A percentile compares a stretch with the other conserved stretches of the same genome.
Evolutionary conservation across 345 rosid genomes (phyloP).

Genomic region (Aethionema arabicum): DNA sequence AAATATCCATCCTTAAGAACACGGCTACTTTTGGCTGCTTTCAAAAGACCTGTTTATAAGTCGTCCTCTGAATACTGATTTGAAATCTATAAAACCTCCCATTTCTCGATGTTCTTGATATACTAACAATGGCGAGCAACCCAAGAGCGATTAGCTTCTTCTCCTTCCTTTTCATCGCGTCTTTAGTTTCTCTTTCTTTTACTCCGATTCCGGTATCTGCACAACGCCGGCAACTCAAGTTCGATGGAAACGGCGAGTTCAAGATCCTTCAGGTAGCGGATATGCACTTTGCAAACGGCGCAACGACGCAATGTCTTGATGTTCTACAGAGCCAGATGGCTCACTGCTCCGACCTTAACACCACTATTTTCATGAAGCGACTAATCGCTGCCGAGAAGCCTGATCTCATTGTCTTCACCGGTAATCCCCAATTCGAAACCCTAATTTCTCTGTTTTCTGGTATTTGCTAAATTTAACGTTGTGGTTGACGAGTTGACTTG

Average conservation of each 20-base stretch:
- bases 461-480: neutral
- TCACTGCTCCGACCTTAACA: constrained; percentile 85
- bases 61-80: neutral
- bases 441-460: neutral
- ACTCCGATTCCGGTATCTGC: constrained; percentile 25
- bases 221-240: constrained; percentile 46
- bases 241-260: constrained; percentile 56
- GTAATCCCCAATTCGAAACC: constrained; percentile 35
- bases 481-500: neutral
- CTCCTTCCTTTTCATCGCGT: constrained; percentile 14
- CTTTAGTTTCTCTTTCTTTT: constrained; percentile 25
- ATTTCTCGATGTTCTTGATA: neutral
- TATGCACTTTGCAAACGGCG: constrained; percentile 87
- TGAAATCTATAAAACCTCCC: neutral
- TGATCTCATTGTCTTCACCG: constrained; percentile 84
- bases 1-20: too few relatives aligned
- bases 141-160: neutral
- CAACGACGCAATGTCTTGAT: constrained; percentile 50
- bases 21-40: constrained; percentile 1
- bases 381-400: constrained; percentile 88
- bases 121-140: constrained; percentile 24
- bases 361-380: constrained; percentile 64
- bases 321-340: constrained; percentile 49
- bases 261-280: constrained; percentile 93
- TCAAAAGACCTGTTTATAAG: neutral